Evolutionary conservation across 2,329 filamentous ascomycete species (phyloP), one percentile per base, ranked within the genome.

Genomic region (Exophiala viscosa): DNA sequence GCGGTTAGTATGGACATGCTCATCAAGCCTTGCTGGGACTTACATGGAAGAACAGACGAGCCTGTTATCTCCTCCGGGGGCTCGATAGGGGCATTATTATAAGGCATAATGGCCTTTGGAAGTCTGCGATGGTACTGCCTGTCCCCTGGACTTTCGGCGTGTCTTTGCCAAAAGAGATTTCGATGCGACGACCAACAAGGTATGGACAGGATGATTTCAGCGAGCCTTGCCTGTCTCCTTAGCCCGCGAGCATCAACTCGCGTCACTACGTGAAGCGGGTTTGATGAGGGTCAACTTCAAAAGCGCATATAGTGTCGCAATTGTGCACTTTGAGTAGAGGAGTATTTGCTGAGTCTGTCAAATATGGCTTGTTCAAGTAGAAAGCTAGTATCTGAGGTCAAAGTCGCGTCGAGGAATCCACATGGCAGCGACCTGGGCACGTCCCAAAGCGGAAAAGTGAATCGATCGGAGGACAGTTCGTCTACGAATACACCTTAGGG

Each of bases 11-110:
- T 33, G 32, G 20, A 13, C 20, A 23, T 15, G 34, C 4, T 13
- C n/a, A 23, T 18, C n/a, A 7, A 14, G 23, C 5, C 23, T 5
- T 1, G 15, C 15, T 15, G 40, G 6, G 44, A 76, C 87, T 72
- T 76, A 96, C 92, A 77, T 7, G 92, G 92, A 31, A 97, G 81
- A 61, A 89, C 86, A 17, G 88, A 87, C 60, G 90, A 85, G 61
- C 92, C 92, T 2, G 88, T 95, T 41, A 88, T 82, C 71, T 95
- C 90, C 67, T 88, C 85, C 11, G 86, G 77, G 35, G 87, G 88
- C 60, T 86, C 82, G 51, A 93, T 93, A 14, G 88, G 86, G 3
- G 85, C 84, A 61, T 88, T 92, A 73, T 96, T 96, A 76, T 93
- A 91, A 20, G 91, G 88, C 91, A 97, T 96, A 45, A 18, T 43